Evolutionary conservation across 345 rosid genomes (phyloP).

Genomic region (Eucalyptus erythrocorys): DNA sequence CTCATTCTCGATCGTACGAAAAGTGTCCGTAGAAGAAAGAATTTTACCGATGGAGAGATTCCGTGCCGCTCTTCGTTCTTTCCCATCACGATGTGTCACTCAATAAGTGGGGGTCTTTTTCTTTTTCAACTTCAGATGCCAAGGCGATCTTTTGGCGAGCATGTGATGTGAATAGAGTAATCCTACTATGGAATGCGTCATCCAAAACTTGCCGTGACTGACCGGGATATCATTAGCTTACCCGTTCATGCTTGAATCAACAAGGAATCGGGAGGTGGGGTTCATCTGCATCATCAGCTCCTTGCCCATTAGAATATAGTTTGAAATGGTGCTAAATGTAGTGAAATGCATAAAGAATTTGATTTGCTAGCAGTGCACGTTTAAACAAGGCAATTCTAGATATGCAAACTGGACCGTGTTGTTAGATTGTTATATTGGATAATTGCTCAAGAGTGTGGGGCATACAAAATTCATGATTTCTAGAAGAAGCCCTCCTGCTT

Average conservation of each 20-base stretch:
- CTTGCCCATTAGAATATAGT: neutral
- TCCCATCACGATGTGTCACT: neutral
- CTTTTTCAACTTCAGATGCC: neutral
- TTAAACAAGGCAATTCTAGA: neutral
- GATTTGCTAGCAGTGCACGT: neutral
- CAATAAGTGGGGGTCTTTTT: neutral
- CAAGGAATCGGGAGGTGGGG: neutral
- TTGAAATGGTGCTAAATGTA: neutral
- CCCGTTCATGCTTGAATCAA: neutral
- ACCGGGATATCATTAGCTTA: neutral
- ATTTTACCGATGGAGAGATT: neutral
- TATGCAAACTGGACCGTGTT: neutral
- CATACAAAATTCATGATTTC: neutral
- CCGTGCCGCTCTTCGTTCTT: neutral
- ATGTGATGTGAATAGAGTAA: neutral
- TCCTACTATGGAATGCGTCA: neutral
- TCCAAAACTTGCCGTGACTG: neutral
- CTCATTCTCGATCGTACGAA: neutral
- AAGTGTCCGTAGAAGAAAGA: neutral
- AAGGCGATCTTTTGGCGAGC: neutral
- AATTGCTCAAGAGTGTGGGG: neutral
- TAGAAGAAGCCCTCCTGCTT: neutral
- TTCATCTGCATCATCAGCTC: neutral
- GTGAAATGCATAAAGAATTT: neutral
- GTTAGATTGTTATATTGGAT: neutral